These are phyloP conservation scores for Medicago ruthenica DNA, from an alignment of 306 rosid species.

Conservation along the genomic window DNA sequence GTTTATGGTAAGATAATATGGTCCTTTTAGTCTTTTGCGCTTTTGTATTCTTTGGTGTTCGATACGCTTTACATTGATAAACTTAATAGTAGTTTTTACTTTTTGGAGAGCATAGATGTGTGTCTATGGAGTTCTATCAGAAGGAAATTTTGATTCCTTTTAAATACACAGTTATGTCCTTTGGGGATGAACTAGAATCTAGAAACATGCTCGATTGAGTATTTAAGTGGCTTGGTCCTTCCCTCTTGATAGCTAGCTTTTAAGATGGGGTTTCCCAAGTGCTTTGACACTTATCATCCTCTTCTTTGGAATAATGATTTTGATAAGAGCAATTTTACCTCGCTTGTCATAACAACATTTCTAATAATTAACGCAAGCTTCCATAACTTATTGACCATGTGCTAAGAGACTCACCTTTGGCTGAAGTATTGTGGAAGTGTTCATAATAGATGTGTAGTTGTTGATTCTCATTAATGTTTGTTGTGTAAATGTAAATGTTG, in stretches of 20 bases:
- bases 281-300: not conserved
- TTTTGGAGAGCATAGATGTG: not conserved
- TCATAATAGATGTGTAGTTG: constrained; percentile 7
- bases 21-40: not conserved
- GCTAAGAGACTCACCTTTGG: too few species aligned
- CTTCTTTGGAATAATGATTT: not conserved
- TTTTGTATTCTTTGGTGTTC: constrained; percentile 1
- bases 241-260: not conserved
- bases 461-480: constrained; percentile 16
- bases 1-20: not conserved
- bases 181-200: not conserved
- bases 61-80: constrained; percentile 2
- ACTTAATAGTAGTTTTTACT: not conserved
- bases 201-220: not conserved
- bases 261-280: not conserved
- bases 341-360: not conserved
- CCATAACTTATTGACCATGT: not conserved
- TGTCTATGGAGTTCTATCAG: not conserved
- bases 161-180: not conserved
- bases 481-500: too few species aligned
- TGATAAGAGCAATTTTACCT: too few species aligned
- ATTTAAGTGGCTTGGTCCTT: not conserved
- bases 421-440: not conserved
- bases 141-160: not conserved
- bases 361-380: not conserved